Percentiles rank a stretch among this genome's conserved stretches.
phyloP scores from a whole-genome alignment of 1,284 basidiomycete genomes.

The Austroboletus rostrupii region DNA sequence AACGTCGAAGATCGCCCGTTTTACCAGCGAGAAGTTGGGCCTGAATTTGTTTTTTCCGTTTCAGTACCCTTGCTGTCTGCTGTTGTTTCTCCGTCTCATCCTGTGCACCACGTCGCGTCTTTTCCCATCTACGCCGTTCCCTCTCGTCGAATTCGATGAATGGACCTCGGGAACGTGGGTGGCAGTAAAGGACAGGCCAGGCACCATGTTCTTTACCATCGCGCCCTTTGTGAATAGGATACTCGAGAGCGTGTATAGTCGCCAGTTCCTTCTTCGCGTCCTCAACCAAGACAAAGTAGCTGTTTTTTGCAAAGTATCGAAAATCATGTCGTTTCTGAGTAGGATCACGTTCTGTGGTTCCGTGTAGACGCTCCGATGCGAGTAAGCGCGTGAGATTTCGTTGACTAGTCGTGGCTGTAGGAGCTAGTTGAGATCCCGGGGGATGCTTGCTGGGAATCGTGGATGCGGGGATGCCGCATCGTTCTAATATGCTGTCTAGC shows the following conservation, averaged over 20 bases:
- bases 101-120: constrained; percentile 47
- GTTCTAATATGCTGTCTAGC: constrained; percentile 67
- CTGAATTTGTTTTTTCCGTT: constrained; percentile 42
- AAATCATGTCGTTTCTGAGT: constrained; percentile 84
- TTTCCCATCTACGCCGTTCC: constrained; percentile 65
- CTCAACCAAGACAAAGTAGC: constrained; percentile 85
- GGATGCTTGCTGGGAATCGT: constrained; percentile 20
- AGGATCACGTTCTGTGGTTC: constrained; percentile 85
- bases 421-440: constrained; percentile 24
- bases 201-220: constrained; percentile 50
- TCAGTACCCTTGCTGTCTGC: constrained; percentile 38
- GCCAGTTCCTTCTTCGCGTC: constrained; percentile 81
- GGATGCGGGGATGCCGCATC: constrained; percentile 46
- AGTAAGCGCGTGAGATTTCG: constrained; percentile 65
- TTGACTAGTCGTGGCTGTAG: constrained; percentile 25
- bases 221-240: constrained; percentile 47
- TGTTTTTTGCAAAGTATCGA: constrained; percentile 81
- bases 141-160: constrained; percentile 70
- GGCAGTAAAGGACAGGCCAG: constrained; percentile 73
- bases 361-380: constrained; percentile 84
- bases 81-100: constrained; percentile 46
- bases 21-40: constrained; percentile 37
- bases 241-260: constrained; percentile 67
- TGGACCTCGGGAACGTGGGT: constrained; percentile 65
- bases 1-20: constrained; percentile 63